Conservation (phyloP, 177 flowering plant genomes). For the Telopea speciosissima region DNA sequence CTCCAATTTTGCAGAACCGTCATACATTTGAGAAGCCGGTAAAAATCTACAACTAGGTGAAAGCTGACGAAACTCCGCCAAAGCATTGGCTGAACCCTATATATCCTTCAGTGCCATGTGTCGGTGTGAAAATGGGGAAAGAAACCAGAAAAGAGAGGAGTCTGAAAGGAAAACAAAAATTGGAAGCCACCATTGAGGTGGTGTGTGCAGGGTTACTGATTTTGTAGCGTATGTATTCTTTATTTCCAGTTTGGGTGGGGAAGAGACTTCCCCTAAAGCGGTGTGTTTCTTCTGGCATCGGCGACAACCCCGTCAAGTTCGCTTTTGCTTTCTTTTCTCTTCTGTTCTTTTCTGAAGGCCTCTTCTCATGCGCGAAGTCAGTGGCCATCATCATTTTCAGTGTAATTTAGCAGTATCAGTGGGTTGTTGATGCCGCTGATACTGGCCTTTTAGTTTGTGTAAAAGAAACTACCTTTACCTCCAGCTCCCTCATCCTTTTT, state of each 20-base stretch:
- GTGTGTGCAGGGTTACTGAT: conserved; percentile 11
- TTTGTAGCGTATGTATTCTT: conserved; percentile 21
- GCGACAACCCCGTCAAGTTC: conserved; percentile 12
- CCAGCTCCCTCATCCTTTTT: neutral
- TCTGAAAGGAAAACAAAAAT: neutral
- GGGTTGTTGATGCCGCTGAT: conserved; percentile 9
- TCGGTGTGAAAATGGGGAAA: neutral
- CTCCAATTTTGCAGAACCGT: conserved; percentile 47
- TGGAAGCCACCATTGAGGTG: conserved; percentile 11
- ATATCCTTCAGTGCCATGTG: neutral
- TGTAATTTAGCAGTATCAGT: conserved; percentile 24
- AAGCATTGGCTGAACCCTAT: conserved; percentile 10
- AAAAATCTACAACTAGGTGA: conserved; percentile 55
- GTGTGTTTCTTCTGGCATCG: conserved; percentile 1
- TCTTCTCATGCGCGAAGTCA: conserved; percentile 4
- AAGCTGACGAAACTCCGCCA: conserved; percentile 9
- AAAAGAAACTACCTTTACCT: conserved; percentile 8
- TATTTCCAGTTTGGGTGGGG: conserved; percentile 15
- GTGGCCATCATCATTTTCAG: conserved; percentile 9
- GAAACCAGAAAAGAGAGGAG: neutral
- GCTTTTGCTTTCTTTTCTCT: neutral
- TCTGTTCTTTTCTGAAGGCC: conserved; percentile 1
- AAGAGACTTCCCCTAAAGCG: conserved; percentile 2
- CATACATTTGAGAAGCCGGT: conserved; percentile 69
- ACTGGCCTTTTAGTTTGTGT: conserved; percentile 12